phyloP scores from a whole-genome alignment of 75 land plant species.

The Selaginella moellendorffii region DNA sequence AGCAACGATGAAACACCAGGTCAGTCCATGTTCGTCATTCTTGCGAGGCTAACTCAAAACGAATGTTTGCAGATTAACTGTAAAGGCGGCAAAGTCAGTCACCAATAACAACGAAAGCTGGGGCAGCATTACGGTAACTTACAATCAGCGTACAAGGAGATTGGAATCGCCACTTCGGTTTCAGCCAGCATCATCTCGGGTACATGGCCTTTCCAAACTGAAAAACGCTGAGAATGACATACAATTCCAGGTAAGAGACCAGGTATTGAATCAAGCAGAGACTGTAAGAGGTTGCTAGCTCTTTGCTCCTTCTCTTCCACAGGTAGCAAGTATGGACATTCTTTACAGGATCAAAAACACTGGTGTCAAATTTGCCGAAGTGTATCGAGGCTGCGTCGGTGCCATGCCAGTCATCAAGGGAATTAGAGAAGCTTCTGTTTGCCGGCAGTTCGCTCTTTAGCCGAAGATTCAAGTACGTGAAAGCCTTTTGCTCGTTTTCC shows the following conservation, averaged over 20 bases:
- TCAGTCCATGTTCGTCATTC: neutral
- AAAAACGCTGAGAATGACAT: too few species aligned
- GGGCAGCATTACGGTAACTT: conserved; percentile 42
- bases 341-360: too few species aligned
- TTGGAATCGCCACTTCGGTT: conserved; percentile 7
- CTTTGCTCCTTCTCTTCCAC: conserved; percentile 65
- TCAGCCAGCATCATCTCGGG: conserved; percentile 2
- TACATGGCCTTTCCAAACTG: too few species aligned
- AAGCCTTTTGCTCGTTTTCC: neutral
- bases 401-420: conserved; percentile 65
- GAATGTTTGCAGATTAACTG: conserved; percentile 39
- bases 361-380: too few species aligned
- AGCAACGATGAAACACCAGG: conserved; percentile 5
- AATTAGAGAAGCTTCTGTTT: conserved; percentile 61
- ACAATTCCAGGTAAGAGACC: neutral
- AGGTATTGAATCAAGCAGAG: neutral
- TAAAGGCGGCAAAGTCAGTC: conserved; percentile 40
- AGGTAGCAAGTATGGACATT: conserved; percentile 63
- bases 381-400: conserved; percentile 47
- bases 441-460: conserved; percentile 37
- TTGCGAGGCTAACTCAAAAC: neutral
- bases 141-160: conserved; percentile 48
- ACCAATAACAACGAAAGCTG: conserved; percentile 35
- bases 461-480: conserved; percentile 5
- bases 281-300: conserved; percentile 15